Conservation (phyloP, 306 rosid genomes). For the Arachis hypogaea region DNA sequence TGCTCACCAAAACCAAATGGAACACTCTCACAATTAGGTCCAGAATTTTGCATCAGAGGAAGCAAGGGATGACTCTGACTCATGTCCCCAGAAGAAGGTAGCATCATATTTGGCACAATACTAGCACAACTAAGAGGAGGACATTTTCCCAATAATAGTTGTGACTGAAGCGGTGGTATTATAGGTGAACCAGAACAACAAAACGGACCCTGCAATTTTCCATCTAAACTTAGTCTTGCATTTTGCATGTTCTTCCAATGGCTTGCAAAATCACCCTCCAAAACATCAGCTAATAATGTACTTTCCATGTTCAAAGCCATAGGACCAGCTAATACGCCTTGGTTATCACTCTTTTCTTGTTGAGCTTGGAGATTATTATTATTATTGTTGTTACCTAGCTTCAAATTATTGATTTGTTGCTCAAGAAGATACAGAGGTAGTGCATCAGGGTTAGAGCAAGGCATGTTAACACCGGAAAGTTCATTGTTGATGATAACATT, state of each 20-base stretch:
- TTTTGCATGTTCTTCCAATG: slow-evolving; percentile 60
- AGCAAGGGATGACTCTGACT: slow-evolving; percentile 45
- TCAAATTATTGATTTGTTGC: slow-evolving; percentile 49
- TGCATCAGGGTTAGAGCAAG: too few relatives aligned
- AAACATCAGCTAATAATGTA: slow-evolving; percentile 55
- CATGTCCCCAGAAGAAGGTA: slow-evolving; percentile 45
- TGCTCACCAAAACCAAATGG: slow-evolving; percentile 45
- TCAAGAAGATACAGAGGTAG: slow-evolving; percentile 16
- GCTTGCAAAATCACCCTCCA: slow-evolving; percentile 58
- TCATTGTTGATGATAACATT: too few relatives aligned
- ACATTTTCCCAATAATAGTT: slow-evolving; percentile 18
- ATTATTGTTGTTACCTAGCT: slow-evolving; percentile 45
- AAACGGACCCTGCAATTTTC: slow-evolving; percentile 22
- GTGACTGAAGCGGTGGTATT: slow-evolving; percentile 50
- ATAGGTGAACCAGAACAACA: slow-evolving; percentile 37
- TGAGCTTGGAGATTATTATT: slow-evolving; percentile 37
- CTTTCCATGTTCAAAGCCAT: neutral
- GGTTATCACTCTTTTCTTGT: slow-evolving; percentile 48
- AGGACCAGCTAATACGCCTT: slow-evolving; percentile 55
- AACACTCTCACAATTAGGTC: neutral
- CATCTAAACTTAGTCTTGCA: slow-evolving; percentile 57
- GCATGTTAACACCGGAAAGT: too few relatives aligned
- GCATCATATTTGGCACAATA: slow-evolving; percentile 1
- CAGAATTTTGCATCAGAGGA: slow-evolving; percentile 51
- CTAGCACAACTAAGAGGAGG: too few relatives aligned